Evolutionary conservation across 257 asterid species (phyloP).

Genomic region (Plantago elongata): DNA sequence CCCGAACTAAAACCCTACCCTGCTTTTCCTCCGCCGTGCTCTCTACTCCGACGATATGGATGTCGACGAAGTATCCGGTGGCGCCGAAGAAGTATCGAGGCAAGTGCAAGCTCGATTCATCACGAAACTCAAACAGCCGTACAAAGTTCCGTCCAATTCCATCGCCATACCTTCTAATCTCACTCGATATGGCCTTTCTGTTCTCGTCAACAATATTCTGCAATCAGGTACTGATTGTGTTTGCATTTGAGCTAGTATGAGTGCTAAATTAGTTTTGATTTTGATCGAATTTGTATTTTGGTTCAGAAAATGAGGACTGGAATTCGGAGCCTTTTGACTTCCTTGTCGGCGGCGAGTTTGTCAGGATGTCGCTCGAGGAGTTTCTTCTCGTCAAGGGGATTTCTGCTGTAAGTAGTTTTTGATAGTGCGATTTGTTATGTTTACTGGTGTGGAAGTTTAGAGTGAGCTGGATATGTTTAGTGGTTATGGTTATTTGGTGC

Average conservation of each 20-base stretch:
- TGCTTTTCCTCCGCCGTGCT: neutral
- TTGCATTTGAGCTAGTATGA: neutral
- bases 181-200: slow-evolving; percentile 15
- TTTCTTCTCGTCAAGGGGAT: slow-evolving; percentile 89
- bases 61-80: neutral
- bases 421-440: neutral
- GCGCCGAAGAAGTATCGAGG: slow-evolving; percentile 8
- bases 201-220: slow-evolving; percentile 11
- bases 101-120: slow-evolving; percentile 18
- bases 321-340: slow-evolving; percentile 78
- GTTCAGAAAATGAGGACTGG: slow-evolving; percentile 61
- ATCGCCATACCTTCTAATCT: slow-evolving; percentile 14
- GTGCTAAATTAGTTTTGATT: neutral
- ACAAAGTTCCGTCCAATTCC: slow-evolving; percentile 7
- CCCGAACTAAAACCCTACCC: slow-evolving; percentile 3
- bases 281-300: slow-evolving; percentile 2
- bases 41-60: slow-evolving; percentile 1
- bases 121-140: slow-evolving; percentile 11
- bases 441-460: too few species aligned
- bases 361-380: slow-evolving; percentile 85
- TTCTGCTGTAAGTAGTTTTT: slow-evolving; percentile 59
- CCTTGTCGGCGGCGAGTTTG: slow-evolving; percentile 81
- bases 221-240: neutral
- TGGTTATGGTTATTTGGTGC: too few species aligned
- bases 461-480: neutral